Evolutionary conservation across 202 grass and related monocot genomes (phyloP).

Genomic region (Brachypodium distachyon): DNA sequence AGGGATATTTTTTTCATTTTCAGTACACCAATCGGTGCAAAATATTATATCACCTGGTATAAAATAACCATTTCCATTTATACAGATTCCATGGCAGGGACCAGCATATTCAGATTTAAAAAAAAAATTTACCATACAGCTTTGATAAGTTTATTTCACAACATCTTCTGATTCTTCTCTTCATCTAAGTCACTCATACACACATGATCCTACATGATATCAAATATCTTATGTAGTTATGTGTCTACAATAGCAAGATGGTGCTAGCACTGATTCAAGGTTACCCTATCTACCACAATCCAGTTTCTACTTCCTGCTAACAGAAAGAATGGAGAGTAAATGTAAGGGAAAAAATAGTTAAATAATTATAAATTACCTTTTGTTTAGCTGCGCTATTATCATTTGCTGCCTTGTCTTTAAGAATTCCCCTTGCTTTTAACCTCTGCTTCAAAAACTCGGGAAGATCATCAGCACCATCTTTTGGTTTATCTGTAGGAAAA

Average conservation of each 20-base stretch:
- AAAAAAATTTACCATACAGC: background rate
- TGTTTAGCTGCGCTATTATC: slow-evolving; percentile 19
- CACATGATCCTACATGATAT: background rate
- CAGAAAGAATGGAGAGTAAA: background rate
- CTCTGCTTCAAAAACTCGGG: slow-evolving; percentile 80
- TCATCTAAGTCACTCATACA: background rate
- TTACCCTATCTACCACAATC: slow-evolving; percentile 1
- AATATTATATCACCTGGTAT: background rate
- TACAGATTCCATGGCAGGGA: background rate
- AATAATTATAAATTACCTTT: slow-evolving; percentile 39
- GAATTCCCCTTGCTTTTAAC: slow-evolving; percentile 78
- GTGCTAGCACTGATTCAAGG: background rate
- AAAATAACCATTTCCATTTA: background rate
- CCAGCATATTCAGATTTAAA: background rate
- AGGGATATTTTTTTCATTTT: background rate
- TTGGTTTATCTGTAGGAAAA: slow-evolving; percentile 41
- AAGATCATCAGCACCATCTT: slow-evolving; percentile 43
- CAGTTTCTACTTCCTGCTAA: background rate
- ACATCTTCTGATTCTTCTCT: slow-evolving; percentile 13
- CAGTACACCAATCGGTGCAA: background rate
- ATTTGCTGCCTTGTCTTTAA: slow-evolving; percentile 58
- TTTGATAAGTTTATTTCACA: background rate
- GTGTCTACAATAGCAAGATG: slow-evolving; percentile 6
- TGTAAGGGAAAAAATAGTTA: background rate
- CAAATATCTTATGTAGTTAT: background rate